Base-by-base conservation (phyloP, 345 rosid species). In the Lenwebbia sp. region DNA sequence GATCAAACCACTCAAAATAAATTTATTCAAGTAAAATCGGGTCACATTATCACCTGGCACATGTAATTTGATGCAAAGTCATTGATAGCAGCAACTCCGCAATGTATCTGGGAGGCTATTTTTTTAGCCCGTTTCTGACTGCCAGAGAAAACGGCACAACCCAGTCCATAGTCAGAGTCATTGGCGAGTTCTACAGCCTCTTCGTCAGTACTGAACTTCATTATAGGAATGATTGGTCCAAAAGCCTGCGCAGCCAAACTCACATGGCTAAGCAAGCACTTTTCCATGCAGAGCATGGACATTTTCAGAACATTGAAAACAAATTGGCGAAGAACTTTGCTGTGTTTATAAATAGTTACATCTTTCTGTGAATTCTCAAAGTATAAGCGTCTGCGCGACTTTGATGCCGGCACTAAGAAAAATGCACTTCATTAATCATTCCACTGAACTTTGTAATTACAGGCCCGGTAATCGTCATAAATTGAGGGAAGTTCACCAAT, bases 181-280 rank as follows among this genome's bases (percentile, higher is more conserved):
- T 97, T 97, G 70, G 99, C 97, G 56, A 97, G 95, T 91, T 85
- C 86, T 85, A 97, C 84, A 83, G 88, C 99, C 93, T 97, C 99
- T 92, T 97, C 98, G 89, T 97, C 97, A 1, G 93, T 93, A 89
- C 90, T 92, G 86, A 96, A 95, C 92, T 95, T 94, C 99, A 97
- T 97, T 76, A 97, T 96, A 26, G 99, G 98, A 96, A 97, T 94
- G 85, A 97, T 95, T 60, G 99, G 99, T 87, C 99, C 99, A 90
- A 97, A 97, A 84, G 99, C 90, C 99, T 97, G 94, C 89, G 88
- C 56, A 83, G 26, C 62, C 84, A 53, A n/a, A 56, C 58, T 83
- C 49, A 41, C 3, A 13, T 54, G 60, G 86, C 49, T 62, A 33
- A 86, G 75, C 88, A 74, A 13, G 55, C 53, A 23, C 40, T 53